Evolutionary conservation across 257 asterid genomes (phyloP).

Genomic region (Solanum habrochaites): DNA sequence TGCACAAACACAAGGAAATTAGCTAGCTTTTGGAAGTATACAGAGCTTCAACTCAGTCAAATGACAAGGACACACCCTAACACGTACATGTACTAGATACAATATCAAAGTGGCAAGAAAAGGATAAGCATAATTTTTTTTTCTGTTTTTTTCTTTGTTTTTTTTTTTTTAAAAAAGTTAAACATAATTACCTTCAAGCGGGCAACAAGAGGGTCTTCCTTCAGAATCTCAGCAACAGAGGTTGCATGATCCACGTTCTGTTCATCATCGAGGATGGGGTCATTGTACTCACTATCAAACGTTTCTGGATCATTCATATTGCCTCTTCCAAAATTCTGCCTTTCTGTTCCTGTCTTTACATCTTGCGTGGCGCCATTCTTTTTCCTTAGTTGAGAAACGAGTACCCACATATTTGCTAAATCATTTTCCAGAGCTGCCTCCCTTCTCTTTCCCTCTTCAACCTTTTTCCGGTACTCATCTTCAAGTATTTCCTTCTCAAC

Average conservation of each 20-base stretch:
- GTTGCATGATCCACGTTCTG: conserved; percentile 20
- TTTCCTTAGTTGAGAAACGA: conserved; percentile 87
- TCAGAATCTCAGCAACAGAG: conserved; percentile 28
- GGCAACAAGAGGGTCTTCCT: conserved; percentile 80
- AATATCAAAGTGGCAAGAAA: neutral
- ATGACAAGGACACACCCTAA: neutral
- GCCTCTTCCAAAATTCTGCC: conserved; percentile 21
- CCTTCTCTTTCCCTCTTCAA: conserved; percentile 78
- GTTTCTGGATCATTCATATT: conserved; percentile 23
- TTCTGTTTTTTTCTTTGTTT: no score
- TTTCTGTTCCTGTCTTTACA: conserved; percentile 15
- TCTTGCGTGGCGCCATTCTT: conserved; percentile 38
- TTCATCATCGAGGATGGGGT: conserved; percentile 21
- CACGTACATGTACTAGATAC: neutral
- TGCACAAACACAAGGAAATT: neutral
- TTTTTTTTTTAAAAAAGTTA: neutral
- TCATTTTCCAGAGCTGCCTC: conserved; percentile 91
- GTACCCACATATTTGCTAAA: conserved; percentile 99
- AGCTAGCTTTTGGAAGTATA: neutral
- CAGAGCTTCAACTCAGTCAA: neutral
- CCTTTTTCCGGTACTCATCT: conserved; percentile 67
- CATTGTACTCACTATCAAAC: conserved; percentile 25
- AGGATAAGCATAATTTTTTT: neutral
- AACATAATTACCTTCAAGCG: conserved; percentile 54
- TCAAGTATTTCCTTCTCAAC: conserved; percentile 77